Conservation (phyloP, 2,329 filamentous ascomycete genomes). For the Alternaria viburni region DNA sequence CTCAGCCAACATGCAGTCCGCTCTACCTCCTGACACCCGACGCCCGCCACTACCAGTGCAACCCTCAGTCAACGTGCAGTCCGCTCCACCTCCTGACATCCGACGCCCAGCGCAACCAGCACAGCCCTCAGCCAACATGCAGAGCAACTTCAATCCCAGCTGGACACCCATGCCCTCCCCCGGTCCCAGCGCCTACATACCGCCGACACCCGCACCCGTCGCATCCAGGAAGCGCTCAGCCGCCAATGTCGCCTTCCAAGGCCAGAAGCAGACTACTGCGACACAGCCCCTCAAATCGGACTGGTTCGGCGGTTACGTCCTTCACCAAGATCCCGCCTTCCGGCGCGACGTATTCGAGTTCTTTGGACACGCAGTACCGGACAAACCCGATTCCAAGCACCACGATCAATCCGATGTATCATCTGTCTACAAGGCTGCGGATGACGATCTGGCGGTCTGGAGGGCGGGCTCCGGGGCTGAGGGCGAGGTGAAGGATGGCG, state of each 20-base stretch:
- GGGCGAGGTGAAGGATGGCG: background rate
- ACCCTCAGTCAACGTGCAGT: no score
- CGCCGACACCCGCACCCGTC: conserved; percentile 54
- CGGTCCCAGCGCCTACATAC: conserved; percentile 55
- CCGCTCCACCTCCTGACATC: background rate
- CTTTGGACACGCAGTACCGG: background rate
- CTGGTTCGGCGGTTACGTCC: conserved; percentile 71
- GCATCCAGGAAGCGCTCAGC: background rate
- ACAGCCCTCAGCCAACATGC: background rate
- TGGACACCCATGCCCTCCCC: background rate
- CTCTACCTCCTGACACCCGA: background rate
- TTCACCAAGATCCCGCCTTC: conserved; percentile 15
- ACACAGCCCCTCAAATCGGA: conserved; percentile 54
- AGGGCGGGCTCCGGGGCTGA: background rate
- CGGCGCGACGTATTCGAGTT: conserved; percentile 7
- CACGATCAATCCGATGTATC: conserved; percentile 40
- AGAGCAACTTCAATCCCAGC: background rate
- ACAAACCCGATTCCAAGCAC: conserved; percentile 68
- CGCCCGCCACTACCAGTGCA: no score
- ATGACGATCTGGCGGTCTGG: conserved; percentile 20
- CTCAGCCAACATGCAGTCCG: no score
- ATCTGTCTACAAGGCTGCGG: conserved; percentile 9
- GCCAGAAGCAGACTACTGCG: background rate
- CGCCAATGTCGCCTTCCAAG: background rate
- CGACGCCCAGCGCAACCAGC: no score